Conservation (phyloP, 169 alveolate genomes). For the Amoebophrya sp. region DNA sequence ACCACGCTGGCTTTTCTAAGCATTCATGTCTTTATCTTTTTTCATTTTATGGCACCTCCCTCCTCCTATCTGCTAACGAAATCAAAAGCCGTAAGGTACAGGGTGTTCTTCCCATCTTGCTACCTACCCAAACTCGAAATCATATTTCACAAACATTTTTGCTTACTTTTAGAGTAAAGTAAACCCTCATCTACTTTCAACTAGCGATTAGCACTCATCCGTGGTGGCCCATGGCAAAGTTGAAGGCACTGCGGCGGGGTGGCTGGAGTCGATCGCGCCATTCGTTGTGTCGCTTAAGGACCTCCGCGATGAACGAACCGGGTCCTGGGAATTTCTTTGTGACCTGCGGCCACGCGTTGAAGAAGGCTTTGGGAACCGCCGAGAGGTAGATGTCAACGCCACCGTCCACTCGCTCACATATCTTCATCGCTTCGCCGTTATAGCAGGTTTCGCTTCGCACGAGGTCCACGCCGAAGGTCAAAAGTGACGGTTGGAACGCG, state of each 20-base stretch:
- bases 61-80: too few relatives aligned
- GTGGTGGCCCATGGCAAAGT: not conserved
- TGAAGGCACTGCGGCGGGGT: not conserved
- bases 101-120: too few relatives aligned
- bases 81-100: too few relatives aligned
- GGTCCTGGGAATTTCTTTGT: not conserved
- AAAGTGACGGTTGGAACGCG: too few relatives aligned
- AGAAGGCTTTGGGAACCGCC: not conserved
- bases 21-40: too few relatives aligned
- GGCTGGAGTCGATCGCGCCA: not conserved
- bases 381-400: not conserved
- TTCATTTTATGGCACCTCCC: too few relatives aligned
- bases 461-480: not conserved
- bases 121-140: too few relatives aligned
- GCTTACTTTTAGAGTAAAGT: too few relatives aligned
- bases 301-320: not conserved
- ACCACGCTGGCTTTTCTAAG: too few relatives aligned
- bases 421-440: not conserved
- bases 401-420: not conserved
- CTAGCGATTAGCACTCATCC: too few relatives aligned
- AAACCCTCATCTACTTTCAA: too few relatives aligned
- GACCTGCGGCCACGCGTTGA: slow-evolving; percentile 14
- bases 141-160: too few relatives aligned
- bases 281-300: not conserved
- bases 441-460: not conserved